Percentiles rank a stretch among this genome's conserved stretches.
These are phyloP conservation scores for Talaromyces sp. DNA, from an alignment of 2,329 filamentous ascomycete species.

Conservation along the genomic window DNA sequence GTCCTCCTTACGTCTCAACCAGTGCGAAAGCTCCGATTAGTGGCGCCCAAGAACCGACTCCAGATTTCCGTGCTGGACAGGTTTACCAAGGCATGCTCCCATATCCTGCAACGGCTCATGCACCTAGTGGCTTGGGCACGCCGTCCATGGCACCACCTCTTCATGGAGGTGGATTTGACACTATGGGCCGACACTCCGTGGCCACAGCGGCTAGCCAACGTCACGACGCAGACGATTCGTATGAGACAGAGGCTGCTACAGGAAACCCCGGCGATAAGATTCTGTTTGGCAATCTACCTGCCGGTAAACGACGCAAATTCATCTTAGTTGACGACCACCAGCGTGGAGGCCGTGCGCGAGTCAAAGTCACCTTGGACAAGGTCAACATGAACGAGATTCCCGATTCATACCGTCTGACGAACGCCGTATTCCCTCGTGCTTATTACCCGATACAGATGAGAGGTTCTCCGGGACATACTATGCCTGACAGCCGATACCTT, in stretches of 20 bases:
- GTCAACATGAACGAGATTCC: constrained; percentile 95
- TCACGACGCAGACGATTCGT: constrained; percentile 24
- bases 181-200: constrained; percentile 33
- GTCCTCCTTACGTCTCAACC: constrained; percentile 60
- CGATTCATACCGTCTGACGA: constrained; percentile 86
- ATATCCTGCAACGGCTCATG: constrained; percentile 56
- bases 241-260: constrained; percentile 27
- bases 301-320: constrained; percentile 91
- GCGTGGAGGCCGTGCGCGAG: constrained; percentile 74
- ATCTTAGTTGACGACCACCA: constrained; percentile 90
- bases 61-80: constrained; percentile 70
- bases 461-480: constrained; percentile 67
- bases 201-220: constrained; percentile 31
- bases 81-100: constrained; percentile 69
- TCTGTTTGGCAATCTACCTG: constrained; percentile 83
- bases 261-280: constrained; percentile 52
- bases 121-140: constrained; percentile 52
- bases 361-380: constrained; percentile 87
- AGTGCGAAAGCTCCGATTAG: constrained; percentile 40
- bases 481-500: constrained; percentile 72
- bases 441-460: constrained; percentile 95
- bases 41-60: constrained; percentile 46
- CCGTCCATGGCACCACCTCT: constrained; percentile 64
- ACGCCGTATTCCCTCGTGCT: constrained; percentile 84
- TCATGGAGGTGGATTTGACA: constrained; percentile 52